Percentiles rank a stretch among this genome's conserved stretches.
Conservation (phyloP, 2,329 filamentous ascomycete species). For the Hypoxylon sp. region DNA sequence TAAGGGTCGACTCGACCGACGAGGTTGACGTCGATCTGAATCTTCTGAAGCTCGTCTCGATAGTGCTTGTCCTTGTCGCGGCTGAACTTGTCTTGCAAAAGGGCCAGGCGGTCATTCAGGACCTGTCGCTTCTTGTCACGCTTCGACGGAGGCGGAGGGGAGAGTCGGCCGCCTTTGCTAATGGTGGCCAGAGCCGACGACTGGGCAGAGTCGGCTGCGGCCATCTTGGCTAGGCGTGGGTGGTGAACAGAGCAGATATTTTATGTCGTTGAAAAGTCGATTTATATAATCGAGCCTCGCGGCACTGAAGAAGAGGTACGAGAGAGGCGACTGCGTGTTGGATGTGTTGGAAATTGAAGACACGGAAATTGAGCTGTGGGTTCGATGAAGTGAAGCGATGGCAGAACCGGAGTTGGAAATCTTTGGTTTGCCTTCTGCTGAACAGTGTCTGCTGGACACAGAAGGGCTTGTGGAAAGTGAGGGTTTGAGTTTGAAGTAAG, state of each 20-base stretch:
- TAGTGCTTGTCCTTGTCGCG: constrained; percentile 37
- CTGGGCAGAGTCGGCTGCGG: constrained; percentile 31
- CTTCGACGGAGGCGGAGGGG: constrained; percentile 34
- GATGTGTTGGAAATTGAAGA: background rate
- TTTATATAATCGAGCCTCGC: background rate
- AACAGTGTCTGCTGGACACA: background rate
- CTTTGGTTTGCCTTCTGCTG: background rate
- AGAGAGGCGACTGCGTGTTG: background rate
- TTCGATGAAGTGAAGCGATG: background rate
- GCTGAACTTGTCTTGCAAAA: constrained; percentile 32
- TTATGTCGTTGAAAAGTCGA: background rate
- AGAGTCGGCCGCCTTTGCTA: constrained; percentile 25
- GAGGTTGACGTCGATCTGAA: constrained; percentile 52
- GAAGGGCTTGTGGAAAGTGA: background rate
- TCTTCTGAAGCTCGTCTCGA: constrained; percentile 37
- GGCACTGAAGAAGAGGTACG: background rate
- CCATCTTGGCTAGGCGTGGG: constrained; percentile 21
- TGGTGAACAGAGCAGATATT: background rate
- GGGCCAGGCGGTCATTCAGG: constrained; percentile 30
- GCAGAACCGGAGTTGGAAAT: constrained; percentile 1
- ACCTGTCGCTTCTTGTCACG: constrained; percentile 37
- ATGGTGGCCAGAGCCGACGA: constrained; percentile 30
- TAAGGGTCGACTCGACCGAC: constrained; percentile 77
- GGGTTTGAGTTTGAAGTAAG: background rate
- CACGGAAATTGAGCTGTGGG: background rate